Evolutionary conservation across 805 yeast species (phyloP), one percentile per base, ranked within the genome.

Genomic region (Ogataea trehalophila): DNA sequence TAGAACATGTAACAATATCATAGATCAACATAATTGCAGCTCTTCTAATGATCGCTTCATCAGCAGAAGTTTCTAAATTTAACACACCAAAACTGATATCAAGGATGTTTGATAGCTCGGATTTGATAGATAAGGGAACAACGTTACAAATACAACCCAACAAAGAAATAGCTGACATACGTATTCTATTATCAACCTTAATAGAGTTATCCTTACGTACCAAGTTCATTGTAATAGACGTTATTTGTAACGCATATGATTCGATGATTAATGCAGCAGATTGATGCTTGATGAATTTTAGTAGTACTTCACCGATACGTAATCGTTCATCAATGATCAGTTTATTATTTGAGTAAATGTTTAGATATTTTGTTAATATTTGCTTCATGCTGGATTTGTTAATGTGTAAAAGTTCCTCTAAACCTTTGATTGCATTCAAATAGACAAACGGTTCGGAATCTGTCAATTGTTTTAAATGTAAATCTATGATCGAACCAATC

Each of bases 401-500:
- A 62, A 59, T 35, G 69, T 78, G 39, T n/a, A 85, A 62, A 37
- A 90, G 63, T 15, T 76, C 71, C 39, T 81, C 83, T 23, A 94
- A 65, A 0, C 94, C 91, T 58, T 86, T 88, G 51, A 94, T 87
- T 0, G 85, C 85, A 59, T 88, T 92, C 46, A 94, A 63, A 61
- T 88, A 94, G 15, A 94, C 79, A 62, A 82, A 92, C 0, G 99
- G 96, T 49, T 92, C 99, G 0, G 80, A 73, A 55, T 89, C 95
- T 41, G 76, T 75, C 39, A 94, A 65, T 54, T 85, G 87, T 2
- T 73, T 67, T 16, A 86, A 58, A 60, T 86, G 87, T 14, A 88
- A 64, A 16, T 77, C 72, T 29, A 87, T 64, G 0, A 78, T 92
- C 45, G 77, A 75, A 4, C 75, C 9, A 77, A 42, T 0, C 75